These are phyloP conservation scores for bread wheat (Triticum aestivum) DNA, from an alignment of 176 grass and related monocot species.

Conservation along the genomic window DNA sequence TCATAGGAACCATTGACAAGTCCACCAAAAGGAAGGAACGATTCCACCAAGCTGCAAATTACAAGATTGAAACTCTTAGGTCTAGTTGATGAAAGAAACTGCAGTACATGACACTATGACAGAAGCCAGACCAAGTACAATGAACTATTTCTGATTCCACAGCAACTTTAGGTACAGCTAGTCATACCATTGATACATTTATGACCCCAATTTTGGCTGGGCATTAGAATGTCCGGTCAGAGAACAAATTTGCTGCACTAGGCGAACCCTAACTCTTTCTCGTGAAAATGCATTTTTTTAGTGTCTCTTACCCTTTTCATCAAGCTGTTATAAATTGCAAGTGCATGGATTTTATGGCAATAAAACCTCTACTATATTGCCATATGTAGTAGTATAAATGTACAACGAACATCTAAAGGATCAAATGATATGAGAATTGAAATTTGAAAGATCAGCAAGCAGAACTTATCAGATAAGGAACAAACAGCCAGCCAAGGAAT, in stretches of 20 bases:
- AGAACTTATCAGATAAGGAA: neutral
- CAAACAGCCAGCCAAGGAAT: neutral
- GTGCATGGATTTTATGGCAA: neutral
- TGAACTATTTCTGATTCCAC: neutral
- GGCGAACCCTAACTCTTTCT: neutral
- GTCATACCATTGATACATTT: neutral
- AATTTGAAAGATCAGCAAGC: neutral
- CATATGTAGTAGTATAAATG: neutral
- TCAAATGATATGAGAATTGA: neutral
- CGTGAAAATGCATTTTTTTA: conserved; percentile 9
- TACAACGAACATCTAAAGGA: neutral
- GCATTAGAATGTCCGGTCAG: neutral
- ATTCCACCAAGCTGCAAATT: conserved; percentile 53
- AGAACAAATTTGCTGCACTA: neutral
- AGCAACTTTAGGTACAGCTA: neutral
- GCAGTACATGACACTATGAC: neutral
- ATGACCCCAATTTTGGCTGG: neutral
- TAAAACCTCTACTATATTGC: conserved; percentile 13
- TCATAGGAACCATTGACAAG: conserved; percentile 40
- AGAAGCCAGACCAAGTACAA: neutral
- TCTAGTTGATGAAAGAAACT: neutral
- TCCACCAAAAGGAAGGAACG: conserved; percentile 70
- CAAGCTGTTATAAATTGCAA: neutral
- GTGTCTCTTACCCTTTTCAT: neutral
- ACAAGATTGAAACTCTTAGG: conserved; percentile 28